Evolutionary conservation across 202 grass and related monocot species (phyloP), one percentile per base, ranked within the genome.

Genomic region (Schoenoplectus triqueter): DNA sequence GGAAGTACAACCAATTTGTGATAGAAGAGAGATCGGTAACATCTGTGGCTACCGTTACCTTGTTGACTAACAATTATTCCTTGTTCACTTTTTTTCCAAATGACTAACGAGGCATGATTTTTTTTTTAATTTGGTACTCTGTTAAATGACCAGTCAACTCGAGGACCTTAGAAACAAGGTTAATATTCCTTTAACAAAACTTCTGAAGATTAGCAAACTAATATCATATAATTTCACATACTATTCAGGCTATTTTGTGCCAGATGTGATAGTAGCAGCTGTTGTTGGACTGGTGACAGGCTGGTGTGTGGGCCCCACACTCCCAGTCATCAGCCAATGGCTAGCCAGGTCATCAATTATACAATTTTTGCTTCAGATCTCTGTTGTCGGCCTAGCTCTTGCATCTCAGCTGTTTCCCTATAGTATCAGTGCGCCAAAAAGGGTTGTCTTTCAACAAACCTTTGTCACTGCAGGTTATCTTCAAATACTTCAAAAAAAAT

Each of bases 331-430:
- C 84, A 87, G 93, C 80, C 87, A 45, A 66, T 98, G 91, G 92
- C 86, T 98, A 72, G 87, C 91, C 40, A 90, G 90, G 79, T 86
- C 84, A 66, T 95, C 88, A 31, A 87, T 95, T 87, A 49, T 98
- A 47, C 85, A 94, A 61, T 88, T 66, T 50, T 84, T 95, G 18
- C 61, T 95, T 76, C 93, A 98, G 90, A 85, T 98, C 85, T 90
- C 91, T 40, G 88, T 98, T 64, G 57, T 98, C 57, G 88, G 86
- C 86, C 73, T 95, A 82, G 95, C 95, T 77, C 77, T 98, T 67
- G 92, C 92, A 31, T 98, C 95, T 39, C 95, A 98, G 84, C 62
- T 98, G 42, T 98, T 98, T 88, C 95, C 95, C 84, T 98, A 98
- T 83, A 98, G 91, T 87, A 89, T 64, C 62, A 75, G 86, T 80